These are phyloP conservation scores for Arxiozyma telluris DNA, from an alignment of 1,139 yeast genomes.

Conservation along the genomic window DNA sequence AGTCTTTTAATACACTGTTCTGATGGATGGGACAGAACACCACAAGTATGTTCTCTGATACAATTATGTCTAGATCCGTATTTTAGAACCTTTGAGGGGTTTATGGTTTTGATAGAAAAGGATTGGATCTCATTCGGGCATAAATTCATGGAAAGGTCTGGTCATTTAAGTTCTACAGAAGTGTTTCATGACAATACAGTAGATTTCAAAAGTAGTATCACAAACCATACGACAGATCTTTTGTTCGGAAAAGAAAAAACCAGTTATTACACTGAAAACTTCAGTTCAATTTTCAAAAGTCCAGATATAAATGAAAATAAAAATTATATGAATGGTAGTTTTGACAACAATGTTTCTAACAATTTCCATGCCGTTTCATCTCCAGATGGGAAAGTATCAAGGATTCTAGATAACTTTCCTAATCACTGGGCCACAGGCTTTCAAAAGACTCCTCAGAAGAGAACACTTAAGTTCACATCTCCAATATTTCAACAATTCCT, in stretches of 20 bases:
- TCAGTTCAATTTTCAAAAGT: neutral
- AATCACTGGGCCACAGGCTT: conserved; percentile 8
- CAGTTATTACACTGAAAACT: conserved; percentile 30
- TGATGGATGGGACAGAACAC: conserved; percentile 97
- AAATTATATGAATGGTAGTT: neutral
- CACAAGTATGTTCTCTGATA: conserved; percentile 77
- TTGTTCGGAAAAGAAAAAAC: conserved; percentile 4
- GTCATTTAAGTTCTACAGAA: conserved; percentile 48
- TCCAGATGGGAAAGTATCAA: neutral
- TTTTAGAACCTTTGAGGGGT: conserved; percentile 79
- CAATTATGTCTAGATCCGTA: conserved; percentile 88
- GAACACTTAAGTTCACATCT: conserved; percentile 51
- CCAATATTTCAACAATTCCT: conserved; percentile 92
- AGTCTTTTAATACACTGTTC: conserved; percentile 88
- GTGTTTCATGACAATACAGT: conserved; percentile 31
- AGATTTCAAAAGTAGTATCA: conserved; percentile 7
- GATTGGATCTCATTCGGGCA: conserved; percentile 97
- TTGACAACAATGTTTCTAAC: neutral
- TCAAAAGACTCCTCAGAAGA: conserved; percentile 22
- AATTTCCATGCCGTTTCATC: neutral
- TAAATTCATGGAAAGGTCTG: conserved; percentile 75
- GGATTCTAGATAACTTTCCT: neutral
- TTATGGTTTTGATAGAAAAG: conserved; percentile 75
- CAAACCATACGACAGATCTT: conserved; percentile 10
- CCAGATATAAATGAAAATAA: neutral